Conservation (phyloP, 2,329 filamentous ascomycete species). For the Emmonsiellopsis sp. region DNA sequence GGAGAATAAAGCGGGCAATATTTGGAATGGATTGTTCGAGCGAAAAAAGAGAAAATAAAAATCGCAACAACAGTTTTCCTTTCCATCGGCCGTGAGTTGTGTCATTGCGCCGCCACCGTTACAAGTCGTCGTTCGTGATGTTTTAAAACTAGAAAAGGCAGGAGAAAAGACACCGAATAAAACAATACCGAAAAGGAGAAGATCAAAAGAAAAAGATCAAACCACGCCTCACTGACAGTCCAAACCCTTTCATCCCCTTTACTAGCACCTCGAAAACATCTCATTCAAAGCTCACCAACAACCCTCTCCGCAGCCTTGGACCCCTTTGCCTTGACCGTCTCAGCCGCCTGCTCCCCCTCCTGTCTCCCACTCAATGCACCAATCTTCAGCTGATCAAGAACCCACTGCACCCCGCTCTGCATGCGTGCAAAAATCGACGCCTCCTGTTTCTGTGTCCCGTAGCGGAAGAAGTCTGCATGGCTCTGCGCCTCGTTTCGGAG, state of each 20-base stretch:
- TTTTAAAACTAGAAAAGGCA: no score
- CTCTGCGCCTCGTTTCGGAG: conserved; percentile 62
- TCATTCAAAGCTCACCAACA: neutral
- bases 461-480: conserved; percentile 67
- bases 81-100: no score
- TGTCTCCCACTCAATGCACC: conserved; percentile 39
- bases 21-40: no score
- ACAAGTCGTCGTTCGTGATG: no score
- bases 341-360: conserved; percentile 41
- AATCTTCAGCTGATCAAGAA: conserved; percentile 40
- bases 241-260: neutral
- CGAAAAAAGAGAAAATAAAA: no score
- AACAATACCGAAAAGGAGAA: no score
- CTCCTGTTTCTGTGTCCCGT: conserved; percentile 60
- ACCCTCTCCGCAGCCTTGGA: neutral
- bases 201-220: no score
- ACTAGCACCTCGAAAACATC: neutral
- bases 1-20: no score
- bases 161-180: no score
- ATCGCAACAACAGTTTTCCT: no score
- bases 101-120: no score
- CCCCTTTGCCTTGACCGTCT: conserved; percentile 35
- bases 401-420: conserved; percentile 38
- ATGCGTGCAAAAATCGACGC: conserved; percentile 58
- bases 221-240: no score